Evolutionary conservation across 2,329 filamentous ascomycete genomes (phyloP), one percentile per base, ranked within the genome.

Genomic region (Pseudogymnoascus sp.): DNA sequence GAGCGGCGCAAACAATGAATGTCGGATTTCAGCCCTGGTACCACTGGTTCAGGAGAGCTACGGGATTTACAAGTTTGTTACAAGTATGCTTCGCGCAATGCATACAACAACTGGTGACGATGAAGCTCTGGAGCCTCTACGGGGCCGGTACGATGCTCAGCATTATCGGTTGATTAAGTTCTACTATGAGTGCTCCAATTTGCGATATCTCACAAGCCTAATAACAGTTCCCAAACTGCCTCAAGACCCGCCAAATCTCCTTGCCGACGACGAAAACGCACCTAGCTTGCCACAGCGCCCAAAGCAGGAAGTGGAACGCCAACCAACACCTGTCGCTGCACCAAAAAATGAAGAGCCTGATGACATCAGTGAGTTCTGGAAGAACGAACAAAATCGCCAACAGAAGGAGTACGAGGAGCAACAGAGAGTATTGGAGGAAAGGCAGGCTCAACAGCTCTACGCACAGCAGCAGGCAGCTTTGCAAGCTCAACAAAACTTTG

Each of bases 11-110:
- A 96, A 96, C 78, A 99, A 97, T 72, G 95, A 99, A 76, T 97
- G 93, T 76, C 85, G 93, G 66, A 99, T 99, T 71, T 96, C 93
- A 12, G 91, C 95, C 1, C 79, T 99, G 62, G 93, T 97, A 21
- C 91, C 93, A 2, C 80, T 99, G 46, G 95, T 99, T 2, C 91
- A 96, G 74, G 95, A 99, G 79, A 97, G 92, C 75, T 99, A 97
- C 76, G 95, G 95, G 59, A 97, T 99, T 70, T 99, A 99, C 82
- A 97, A 97, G 77, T 99, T 99, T 75, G 93, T 97, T 68, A 99
- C 95, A 0, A 99, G 95, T 88, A 99, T 99, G 95, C 78, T 99
- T 66, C 86, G 95, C 63, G 95, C 95, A 14, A 97, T 99, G 93
- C 93, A 99, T 75, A 93, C 90, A 2, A 92, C 91, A 56, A 95